phyloP scores from a whole-genome alignment of 768 basidiomycete genomes.

The Arthromyces matolae region DNA sequence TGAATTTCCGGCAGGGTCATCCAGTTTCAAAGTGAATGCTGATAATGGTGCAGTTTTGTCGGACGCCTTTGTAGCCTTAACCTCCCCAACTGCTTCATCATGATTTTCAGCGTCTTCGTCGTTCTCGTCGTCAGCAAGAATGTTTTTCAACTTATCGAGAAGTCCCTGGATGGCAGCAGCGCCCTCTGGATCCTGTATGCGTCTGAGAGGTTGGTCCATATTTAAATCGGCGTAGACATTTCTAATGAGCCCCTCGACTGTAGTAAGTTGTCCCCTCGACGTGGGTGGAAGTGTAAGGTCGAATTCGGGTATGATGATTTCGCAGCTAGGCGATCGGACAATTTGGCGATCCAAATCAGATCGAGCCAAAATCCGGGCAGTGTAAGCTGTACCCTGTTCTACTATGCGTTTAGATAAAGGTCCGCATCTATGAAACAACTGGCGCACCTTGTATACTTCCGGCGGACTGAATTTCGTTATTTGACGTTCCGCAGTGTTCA shows the following conservation, averaged over 20 bases:
- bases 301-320: slow-evolving; percentile 81
- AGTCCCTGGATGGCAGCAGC: slow-evolving; percentile 74
- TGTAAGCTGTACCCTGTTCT: slow-evolving; percentile 87
- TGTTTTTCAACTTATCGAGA: slow-evolving; percentile 57
- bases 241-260: slow-evolving; percentile 87
- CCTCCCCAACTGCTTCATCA: slow-evolving; percentile 33
- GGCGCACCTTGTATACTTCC: slow-evolving; percentile 75
- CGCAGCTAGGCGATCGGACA: slow-evolving; percentile 82
- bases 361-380: slow-evolving; percentile 67
- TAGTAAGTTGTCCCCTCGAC: slow-evolving; percentile 89
- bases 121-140: slow-evolving; percentile 61
- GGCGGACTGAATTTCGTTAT: slow-evolving; percentile 95
- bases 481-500: slow-evolving; percentile 82
- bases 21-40: slow-evolving; percentile 77
- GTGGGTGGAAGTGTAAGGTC: slow-evolving; percentile 87
- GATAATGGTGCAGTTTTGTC: slow-evolving; percentile 53
- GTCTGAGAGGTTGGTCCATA: slow-evolving; percentile 78
- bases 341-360: slow-evolving; percentile 89
- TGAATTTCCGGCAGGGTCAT: slow-evolving; percentile 96
- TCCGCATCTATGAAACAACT: background rate
- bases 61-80: slow-evolving; percentile 25
- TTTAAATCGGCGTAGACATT: slow-evolving; percentile 79
- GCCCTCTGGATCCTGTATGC: slow-evolving; percentile 69
- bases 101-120: slow-evolving; percentile 44
- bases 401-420: background rate